Evolutionary conservation across 2,329 filamentous ascomycete species (phyloP), one percentile per base, ranked within the genome.

Genomic region (Aphanocladium album): DNA sequence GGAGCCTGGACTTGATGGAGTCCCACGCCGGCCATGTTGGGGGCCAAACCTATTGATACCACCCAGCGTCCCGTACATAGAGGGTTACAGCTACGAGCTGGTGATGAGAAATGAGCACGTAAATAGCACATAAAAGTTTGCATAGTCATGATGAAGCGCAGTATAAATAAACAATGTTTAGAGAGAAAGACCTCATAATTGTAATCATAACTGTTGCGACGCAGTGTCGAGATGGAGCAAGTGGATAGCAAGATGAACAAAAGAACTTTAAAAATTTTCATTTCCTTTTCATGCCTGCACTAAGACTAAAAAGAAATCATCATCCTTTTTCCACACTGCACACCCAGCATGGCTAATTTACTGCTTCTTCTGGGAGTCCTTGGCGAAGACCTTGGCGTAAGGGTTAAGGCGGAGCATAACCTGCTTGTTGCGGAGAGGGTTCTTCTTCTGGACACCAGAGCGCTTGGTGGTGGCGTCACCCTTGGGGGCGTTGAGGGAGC

Each of bases 361-460:
- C 70, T 73, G 72, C 72, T 74, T 75, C 73, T 76, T 75, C 71
- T 76, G 73, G 62, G 73, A 60, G 68, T 76, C 86, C 85, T 96
- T 91, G 71, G 88, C 83, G 82, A 96, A 99, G 66, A 90, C 88
- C 71, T 89, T 84, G 70, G 95, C 93, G 82, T 99, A 99, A 67
- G 95, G 95, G 89, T 99, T 99, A 79, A 99, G 90, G 74, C 95
- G 90, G 76, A 99, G 90, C 80, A 97, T 87, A 70, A 99, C 89
- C 86, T 98, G 95, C 88, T 92, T 96, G 90, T 99, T 99, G 82
- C 84, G 85, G 71, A 99, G 92, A 74, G 95, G 95, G 87, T 99
- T 99, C 93, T 98, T 98, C 92, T 99, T 99, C 87, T 97, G 93
- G 70, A 96, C 91, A 74, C 85, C 81, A 70, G 84, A 81, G 76